phyloP scores from a whole-genome alignment of 176 grass and related monocot species.

The Microstegium vimineum region DNA sequence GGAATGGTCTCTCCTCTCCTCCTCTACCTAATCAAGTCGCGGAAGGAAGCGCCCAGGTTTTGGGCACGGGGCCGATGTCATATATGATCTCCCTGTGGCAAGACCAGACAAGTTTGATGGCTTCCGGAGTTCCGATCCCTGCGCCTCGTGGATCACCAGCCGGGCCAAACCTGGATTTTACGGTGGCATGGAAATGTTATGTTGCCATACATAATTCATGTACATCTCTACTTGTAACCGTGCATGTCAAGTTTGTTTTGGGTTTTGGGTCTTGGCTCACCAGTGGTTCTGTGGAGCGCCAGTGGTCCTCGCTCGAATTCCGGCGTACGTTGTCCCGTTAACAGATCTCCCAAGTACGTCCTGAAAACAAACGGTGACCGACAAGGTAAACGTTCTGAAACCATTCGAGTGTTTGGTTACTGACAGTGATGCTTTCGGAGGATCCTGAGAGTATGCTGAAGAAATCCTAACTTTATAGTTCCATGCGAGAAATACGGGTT shows the following conservation, averaged over 20 bases:
- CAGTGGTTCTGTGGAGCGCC: conserved; percentile 99
- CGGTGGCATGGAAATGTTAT: neutral
- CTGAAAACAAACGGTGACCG: conserved; percentile 41
- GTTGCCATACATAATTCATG: neutral
- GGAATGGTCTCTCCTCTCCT: neutral
- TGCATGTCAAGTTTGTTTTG: neutral
- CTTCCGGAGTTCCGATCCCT: conserved; percentile 94
- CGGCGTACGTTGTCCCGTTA: conserved; percentile 95
- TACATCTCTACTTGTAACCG: neutral
- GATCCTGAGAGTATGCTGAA: neutral
- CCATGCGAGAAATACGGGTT: neutral
- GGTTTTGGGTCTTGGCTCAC: conserved; percentile 29
- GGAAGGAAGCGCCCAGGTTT: conserved; percentile 61
- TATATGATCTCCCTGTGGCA: conserved; percentile 96
- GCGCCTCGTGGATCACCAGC: conserved; percentile 89
- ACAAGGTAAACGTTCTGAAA: neutral
- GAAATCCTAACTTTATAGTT: neutral
- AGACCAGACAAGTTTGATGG: conserved; percentile 96
- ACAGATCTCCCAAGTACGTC: conserved; percentile 83
- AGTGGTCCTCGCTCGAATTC: conserved; percentile 93
- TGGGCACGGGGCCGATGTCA: conserved; percentile 60
- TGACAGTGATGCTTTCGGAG: neutral
- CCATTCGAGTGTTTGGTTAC: neutral
- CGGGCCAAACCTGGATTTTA: conserved; percentile 77
- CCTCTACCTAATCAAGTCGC: conserved; percentile 29